Evolutionary conservation across 2,329 filamentous ascomycete genomes (phyloP).

Genomic region (Phialophora macrospora): DNA sequence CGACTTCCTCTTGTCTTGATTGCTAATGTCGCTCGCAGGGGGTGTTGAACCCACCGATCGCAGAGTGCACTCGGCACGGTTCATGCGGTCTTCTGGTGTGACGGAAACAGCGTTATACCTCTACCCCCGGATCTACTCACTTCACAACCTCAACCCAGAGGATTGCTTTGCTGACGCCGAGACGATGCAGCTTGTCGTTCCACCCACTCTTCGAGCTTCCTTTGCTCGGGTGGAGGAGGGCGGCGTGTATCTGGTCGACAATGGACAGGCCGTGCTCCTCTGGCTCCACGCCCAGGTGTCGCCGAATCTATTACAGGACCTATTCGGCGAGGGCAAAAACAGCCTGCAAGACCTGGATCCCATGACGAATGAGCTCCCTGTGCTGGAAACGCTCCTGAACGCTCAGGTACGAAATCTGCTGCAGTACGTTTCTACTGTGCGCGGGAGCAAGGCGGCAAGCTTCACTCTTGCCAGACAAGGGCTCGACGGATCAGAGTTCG

Average conservation of each 20-base stretch:
- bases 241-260: slow-evolving; percentile 92
- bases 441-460: slow-evolving; percentile 85
- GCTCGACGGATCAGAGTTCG: slow-evolving; percentile 91
- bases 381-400: slow-evolving; percentile 89
- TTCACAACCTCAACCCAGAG: slow-evolving; percentile 84
- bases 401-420: slow-evolving; percentile 93
- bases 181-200: slow-evolving; percentile 84
- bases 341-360: slow-evolving; percentile 78
- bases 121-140: slow-evolving; percentile 88
- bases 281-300: slow-evolving; percentile 94
- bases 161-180: slow-evolving; percentile 90
- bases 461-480: slow-evolving; percentile 91
- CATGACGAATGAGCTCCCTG: slow-evolving; percentile 76
- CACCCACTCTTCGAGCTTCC: slow-evolving; percentile 76
- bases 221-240: slow-evolving; percentile 90
- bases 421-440: slow-evolving; percentile 78
- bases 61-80: slow-evolving; percentile 85
- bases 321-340: slow-evolving; percentile 79
- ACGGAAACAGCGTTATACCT: slow-evolving; percentile 88
- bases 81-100: slow-evolving; percentile 85
- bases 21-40: slow-evolving; percentile 50
- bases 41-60: slow-evolving; percentile 90
- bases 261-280: slow-evolving; percentile 86
- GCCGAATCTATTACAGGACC: slow-evolving; percentile 84
- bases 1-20: too few relatives aligned